Conservation (phyloP, 2,329 filamentous ascomycete genomes). For the Phoma sp. region DNA sequence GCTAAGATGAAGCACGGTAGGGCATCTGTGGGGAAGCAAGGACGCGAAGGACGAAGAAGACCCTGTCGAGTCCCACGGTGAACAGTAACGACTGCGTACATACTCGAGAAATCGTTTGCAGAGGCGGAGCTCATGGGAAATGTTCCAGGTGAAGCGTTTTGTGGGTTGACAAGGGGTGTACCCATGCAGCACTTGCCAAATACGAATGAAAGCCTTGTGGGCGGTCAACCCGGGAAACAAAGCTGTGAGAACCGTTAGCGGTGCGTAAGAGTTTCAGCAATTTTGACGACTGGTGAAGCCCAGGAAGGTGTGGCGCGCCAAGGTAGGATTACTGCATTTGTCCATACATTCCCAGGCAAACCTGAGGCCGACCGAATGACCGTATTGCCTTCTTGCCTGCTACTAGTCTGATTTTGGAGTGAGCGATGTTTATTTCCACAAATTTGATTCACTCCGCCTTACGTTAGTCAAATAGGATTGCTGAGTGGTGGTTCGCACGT, state of each 20-base stretch:
- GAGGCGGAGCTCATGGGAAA: too few relatives aligned
- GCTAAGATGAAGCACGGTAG: not conserved
- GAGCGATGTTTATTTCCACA: too few relatives aligned
- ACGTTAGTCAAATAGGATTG: too few relatives aligned
- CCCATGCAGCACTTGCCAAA: not conserved
- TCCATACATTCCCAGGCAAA: too few relatives aligned
- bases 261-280: too few relatives aligned
- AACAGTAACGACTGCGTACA: not conserved
- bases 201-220: not conserved
- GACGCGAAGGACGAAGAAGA: not conserved
- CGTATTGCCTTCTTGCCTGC: not conserved
- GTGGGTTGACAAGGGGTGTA: not conserved
- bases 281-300: too few relatives aligned
- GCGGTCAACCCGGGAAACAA: not conserved
- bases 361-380: not conserved
- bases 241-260: not conserved
- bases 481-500: too few relatives aligned
- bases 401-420: not conserved
- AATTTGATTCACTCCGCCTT: too few relatives aligned
- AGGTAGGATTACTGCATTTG: too few relatives aligned
- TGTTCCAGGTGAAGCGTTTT: too few relatives aligned
- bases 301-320: too few relatives aligned
- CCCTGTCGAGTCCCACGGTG: not conserved
- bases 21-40: not conserved
- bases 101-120: not conserved